phyloP scores from a whole-genome alignment of 2,329 filamentous ascomycete genomes.

The Calonectria pseudoreteaudii region DNA sequence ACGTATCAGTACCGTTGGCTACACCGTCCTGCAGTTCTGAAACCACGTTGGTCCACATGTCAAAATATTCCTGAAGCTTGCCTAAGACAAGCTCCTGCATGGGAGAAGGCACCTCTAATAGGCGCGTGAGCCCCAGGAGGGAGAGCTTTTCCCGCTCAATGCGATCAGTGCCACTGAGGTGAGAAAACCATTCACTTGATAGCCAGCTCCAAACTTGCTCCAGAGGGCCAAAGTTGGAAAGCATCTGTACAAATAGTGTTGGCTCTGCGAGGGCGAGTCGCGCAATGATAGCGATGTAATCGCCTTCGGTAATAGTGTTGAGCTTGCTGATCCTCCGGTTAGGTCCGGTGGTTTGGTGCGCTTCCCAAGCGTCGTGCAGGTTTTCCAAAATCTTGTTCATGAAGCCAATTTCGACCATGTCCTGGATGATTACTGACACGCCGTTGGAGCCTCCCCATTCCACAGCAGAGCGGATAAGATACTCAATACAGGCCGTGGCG shows the following conservation, averaged over 20 bases:
- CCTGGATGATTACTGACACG: constrained; percentile 71
- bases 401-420: constrained; percentile 73
- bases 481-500: constrained; percentile 72
- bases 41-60: constrained; percentile 80
- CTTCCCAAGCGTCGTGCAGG: constrained; percentile 76
- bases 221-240: constrained; percentile 59
- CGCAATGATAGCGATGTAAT: constrained; percentile 87
- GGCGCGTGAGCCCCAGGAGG: constrained; percentile 76
- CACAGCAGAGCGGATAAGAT: constrained; percentile 72
- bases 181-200: constrained; percentile 73
- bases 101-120: constrained; percentile 73
- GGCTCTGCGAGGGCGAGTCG: constrained; percentile 82
- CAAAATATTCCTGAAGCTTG: constrained; percentile 78
- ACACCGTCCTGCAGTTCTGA: constrained; percentile 73
- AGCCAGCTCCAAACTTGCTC: constrained; percentile 71
- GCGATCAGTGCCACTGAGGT: constrained; percentile 76
- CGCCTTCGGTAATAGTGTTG: constrained; percentile 80
- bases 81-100: constrained; percentile 68
- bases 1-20: constrained; percentile 62
- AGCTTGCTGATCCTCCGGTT: constrained; percentile 77
- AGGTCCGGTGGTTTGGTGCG: constrained; percentile 85
- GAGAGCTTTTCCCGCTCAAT: constrained; percentile 77
- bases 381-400: constrained; percentile 73
- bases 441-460: constrained; percentile 71
- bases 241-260: constrained; percentile 70